Conservation (phyloP, 192 early-diverging fungal species). For the Coemansia sp. region DNA sequence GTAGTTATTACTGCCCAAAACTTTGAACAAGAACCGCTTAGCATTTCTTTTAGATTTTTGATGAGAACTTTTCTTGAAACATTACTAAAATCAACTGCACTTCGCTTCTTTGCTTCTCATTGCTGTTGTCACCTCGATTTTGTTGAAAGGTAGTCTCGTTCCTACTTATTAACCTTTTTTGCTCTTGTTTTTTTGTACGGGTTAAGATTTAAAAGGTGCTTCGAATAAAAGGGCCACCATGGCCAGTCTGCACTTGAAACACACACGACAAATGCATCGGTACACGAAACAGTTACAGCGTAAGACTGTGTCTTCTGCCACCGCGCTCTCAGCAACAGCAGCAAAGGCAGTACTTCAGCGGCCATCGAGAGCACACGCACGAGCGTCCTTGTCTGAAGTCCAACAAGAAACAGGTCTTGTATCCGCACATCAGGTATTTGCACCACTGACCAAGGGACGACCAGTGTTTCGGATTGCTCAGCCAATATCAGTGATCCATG, state of each 20-base stretch:
- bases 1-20: too few relatives aligned
- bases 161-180: neutral
- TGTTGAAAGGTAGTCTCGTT: too few relatives aligned
- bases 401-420: neutral
- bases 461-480: slow-evolving; percentile 44
- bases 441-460: slow-evolving; percentile 26
- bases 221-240: neutral
- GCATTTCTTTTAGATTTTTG: too few relatives aligned
- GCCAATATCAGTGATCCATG: slow-evolving; percentile 51
- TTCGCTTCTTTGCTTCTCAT: neutral
- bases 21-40: too few relatives aligned
- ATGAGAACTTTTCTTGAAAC: too few relatives aligned
- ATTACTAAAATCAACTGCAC: neutral
- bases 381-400: neutral
- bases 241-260: neutral
- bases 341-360: neutral
- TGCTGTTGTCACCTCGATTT: too few relatives aligned
- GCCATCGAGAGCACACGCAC: neutral
- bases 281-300: neutral
- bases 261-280: neutral
- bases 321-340: neutral
- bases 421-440: slow-evolving; percentile 36
- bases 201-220: neutral
- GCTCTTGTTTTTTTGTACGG: neutral
- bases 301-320: neutral